phyloP scores from a whole-genome alignment of 2,329 filamentous ascomycete species.

The Tolypocladium tropicale region DNA sequence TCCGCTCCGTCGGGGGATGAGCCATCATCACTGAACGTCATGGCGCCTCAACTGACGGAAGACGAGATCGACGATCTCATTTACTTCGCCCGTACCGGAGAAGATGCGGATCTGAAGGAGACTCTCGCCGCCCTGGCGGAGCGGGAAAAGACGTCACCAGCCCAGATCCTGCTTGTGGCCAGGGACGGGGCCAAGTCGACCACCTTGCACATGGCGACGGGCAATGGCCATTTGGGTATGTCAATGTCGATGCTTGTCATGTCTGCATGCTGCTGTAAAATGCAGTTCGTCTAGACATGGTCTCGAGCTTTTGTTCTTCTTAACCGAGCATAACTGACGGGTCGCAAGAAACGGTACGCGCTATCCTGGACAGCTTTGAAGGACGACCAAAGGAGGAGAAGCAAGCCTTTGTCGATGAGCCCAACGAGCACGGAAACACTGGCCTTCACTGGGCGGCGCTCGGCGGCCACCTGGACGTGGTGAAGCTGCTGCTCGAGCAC shows the following conservation, averaged over 20 bases:
- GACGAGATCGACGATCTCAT: conserved; percentile 88
- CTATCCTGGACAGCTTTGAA: conserved; percentile 32
- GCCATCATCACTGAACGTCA: conserved; percentile 10
- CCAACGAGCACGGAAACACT: conserved; percentile 81
- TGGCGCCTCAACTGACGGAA: conserved; percentile 50
- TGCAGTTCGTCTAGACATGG: no score
- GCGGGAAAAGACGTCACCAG: conserved; percentile 47
- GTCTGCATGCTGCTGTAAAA: not conserved
- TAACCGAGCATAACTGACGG: not conserved
- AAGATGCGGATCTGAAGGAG: conserved; percentile 56
- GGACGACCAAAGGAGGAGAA: conserved; percentile 28
- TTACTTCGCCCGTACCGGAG: conserved; percentile 73
- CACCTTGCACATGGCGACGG: conserved; percentile 82
- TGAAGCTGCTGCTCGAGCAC: conserved; percentile 64
- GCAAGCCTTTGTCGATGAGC: conserved; percentile 50
- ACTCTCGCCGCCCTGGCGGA: conserved; percentile 48
- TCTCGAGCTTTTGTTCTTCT: not conserved
- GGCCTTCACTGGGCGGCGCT: conserved; percentile 89
- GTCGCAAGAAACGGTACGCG: conserved; percentile 31
- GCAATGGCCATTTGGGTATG: conserved; percentile 76
- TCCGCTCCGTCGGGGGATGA: conserved; percentile 1
- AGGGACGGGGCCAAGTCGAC: conserved; percentile 70
- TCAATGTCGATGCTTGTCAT: not conserved
- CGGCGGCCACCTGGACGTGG: conserved; percentile 73
- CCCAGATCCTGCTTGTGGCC: conserved; percentile 59